Percentiles rank a stretch among this genome's conserved stretches.
These are phyloP conservation scores for Pseudogymnoascus sp. DNA, from an alignment of 2,329 filamentous ascomycete species.

Conservation along the genomic window DNA sequence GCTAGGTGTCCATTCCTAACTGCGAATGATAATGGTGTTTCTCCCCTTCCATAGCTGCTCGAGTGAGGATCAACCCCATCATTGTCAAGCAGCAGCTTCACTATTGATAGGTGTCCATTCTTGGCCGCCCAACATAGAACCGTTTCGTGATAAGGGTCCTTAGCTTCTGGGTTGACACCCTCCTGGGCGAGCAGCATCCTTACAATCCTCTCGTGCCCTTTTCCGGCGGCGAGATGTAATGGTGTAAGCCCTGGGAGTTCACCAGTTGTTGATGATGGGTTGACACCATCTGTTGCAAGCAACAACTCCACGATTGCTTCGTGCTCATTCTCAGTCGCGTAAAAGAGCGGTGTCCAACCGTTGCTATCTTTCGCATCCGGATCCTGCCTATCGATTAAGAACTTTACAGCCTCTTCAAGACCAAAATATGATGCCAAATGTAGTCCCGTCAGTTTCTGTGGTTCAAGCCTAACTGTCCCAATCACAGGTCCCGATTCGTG, in stretches of 20 bases:
- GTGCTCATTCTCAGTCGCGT: not conserved
- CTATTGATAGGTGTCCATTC: not conserved
- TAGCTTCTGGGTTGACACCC: not conserved
- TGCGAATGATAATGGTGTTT: not conserved
- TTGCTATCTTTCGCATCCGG: not conserved
- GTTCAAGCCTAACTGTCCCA: not conserved
- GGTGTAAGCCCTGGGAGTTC: not conserved
- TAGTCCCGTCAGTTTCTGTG: slow-evolving; percentile 9
- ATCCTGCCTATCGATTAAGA: not conserved
- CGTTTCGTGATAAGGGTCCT: not conserved
- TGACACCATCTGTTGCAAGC: not conserved
- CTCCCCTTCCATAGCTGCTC: not conserved
- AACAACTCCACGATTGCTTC: not conserved
- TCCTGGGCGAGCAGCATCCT: not conserved
- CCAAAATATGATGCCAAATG: slow-evolving; percentile 12
- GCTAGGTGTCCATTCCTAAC: not conserved
- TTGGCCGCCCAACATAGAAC: not conserved
- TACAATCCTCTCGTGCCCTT: not conserved
- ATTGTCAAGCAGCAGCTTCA: not conserved
- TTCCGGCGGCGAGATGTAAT: not conserved
- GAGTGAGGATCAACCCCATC: not conserved
- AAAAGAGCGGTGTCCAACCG: not conserved
- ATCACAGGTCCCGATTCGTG: not conserved
- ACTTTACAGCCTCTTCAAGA: not conserved
- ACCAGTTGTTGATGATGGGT: not conserved